Base-by-base conservation (phyloP, 768 basidiomycete species). In the Termitomyces sp. region DNA sequence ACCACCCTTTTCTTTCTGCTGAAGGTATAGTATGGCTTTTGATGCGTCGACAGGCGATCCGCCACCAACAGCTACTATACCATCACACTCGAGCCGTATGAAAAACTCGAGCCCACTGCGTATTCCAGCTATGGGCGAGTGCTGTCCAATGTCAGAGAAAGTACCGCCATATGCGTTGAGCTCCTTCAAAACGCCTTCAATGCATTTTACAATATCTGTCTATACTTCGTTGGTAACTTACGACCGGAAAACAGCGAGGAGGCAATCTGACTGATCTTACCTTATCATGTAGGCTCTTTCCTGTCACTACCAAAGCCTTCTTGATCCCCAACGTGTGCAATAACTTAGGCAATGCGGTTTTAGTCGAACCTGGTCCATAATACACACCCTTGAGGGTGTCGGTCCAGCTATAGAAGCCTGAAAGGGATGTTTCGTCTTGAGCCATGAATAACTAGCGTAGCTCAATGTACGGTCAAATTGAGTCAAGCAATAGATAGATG, bases 31-130 rank as follows among this genome's bases (percentile, higher is more conserved):
- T 28, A 91, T 85, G 0, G 83, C 83, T 65, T 93, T 92, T 21
- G 86, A 72, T 1, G 85, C 88, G 65, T 91, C 90, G 55, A 91
- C 75, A 12, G 89, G 88, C 1, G 88, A 90, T 47, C 90, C 90
- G 22, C 90, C 90, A 2, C 90, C 90, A 42, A 91, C 75, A 26
- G 87, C 73, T 38, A 93, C 78, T 60, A 91, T 81, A 21, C 84
- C 75, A 64, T 90, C 84, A 56, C 86, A 86, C 11, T 75, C 75
- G 22, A 76, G 68, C 10, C 81, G 75, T 44, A 74, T 78, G 71
- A 87, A 82, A 2, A 71, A 65, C 57, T 80, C 70, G 53, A 83
- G 72, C 28, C 82, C 87, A 14, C 73, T 74, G 17, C 73, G 69
- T 59, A 90, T 87, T 12, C 80, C 87, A 24, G 81, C 79, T 52